phyloP scores from a whole-genome alignment of 495 filamentous ascomycete species.

The Annulohypoxylon nitens region DNA sequence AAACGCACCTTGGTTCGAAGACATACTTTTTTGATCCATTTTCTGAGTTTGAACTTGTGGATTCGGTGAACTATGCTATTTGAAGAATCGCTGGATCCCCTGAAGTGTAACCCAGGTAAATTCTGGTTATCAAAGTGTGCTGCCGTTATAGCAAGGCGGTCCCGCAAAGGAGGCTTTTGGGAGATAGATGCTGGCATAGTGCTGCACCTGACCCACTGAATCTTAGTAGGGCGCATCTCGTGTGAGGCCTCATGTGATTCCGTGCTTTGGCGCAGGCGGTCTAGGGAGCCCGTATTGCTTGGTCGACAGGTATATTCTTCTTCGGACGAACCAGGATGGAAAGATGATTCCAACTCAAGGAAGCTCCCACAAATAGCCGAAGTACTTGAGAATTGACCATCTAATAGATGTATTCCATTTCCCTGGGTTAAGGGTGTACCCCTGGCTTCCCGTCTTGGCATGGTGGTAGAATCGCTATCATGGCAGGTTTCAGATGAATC shows the following conservation, averaged over 20 bases:
- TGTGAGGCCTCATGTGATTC: slow-evolving; percentile 29
- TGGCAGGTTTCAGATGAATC: background rate
- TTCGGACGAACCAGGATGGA: slow-evolving; percentile 22
- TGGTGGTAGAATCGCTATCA: background rate
- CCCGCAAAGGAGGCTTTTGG: background rate
- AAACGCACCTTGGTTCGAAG: slow-evolving; percentile 45
- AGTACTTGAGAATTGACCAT: slow-evolving; percentile 34
- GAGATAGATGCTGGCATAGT: slow-evolving; percentile 36
- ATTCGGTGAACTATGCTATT: slow-evolving; percentile 34
- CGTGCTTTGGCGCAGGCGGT: slow-evolving; percentile 35
- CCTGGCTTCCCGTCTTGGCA: background rate
- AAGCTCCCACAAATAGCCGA: slow-evolving; percentile 41
- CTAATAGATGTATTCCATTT: slow-evolving; percentile 12
- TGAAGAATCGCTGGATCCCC: slow-evolving; percentile 30
- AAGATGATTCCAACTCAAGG: slow-evolving; percentile 22
- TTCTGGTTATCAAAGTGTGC: slow-evolving; percentile 2
- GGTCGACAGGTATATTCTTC: slow-evolving; percentile 21
- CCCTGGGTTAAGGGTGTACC: background rate
- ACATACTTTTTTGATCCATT: slow-evolving; percentile 46
- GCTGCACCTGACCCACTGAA: slow-evolving; percentile 21
- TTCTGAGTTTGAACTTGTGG: slow-evolving; percentile 42
- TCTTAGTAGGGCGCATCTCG: background rate
- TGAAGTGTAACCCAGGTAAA: slow-evolving; percentile 13
- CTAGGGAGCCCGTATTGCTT: slow-evolving; percentile 30
- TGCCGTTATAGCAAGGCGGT: background rate